A percentile compares a stretch with the other conserved stretches of the same genome.
These are phyloP conservation scores for Dactylellina drechsleri DNA, from an alignment of 2,329 filamentous ascomycete species.

Conservation along the genomic window DNA sequence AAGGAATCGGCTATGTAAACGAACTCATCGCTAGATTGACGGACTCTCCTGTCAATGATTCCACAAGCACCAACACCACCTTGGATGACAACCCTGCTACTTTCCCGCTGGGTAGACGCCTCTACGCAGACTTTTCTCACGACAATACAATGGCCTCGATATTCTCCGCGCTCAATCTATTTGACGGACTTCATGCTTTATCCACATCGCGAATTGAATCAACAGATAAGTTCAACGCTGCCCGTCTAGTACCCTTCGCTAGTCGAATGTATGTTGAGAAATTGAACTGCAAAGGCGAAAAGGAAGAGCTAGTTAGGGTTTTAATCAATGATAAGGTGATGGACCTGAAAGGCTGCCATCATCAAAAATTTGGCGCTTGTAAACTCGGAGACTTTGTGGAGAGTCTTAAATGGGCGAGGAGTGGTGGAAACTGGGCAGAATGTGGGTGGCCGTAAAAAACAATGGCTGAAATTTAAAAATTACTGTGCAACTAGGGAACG, in stretches of 20 bases:
- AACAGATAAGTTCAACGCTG: conserved; percentile 74
- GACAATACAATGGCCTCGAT: conserved; percentile 86
- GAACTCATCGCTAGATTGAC: conserved; percentile 87
- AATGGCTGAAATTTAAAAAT: too few species aligned
- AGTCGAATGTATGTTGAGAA: conserved; percentile 87
- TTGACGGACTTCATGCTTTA: conserved; percentile 71
- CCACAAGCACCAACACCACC: conserved; percentile 80
- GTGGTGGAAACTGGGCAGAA: conserved; percentile 77
- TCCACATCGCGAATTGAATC: conserved; percentile 65
- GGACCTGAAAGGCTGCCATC: conserved; percentile 74
- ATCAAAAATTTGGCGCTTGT: conserved; percentile 77
- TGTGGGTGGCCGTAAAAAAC: not conserved
- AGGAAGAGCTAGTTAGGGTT: conserved; percentile 78
- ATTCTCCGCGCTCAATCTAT: conserved; percentile 80
- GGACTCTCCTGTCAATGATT: conserved; percentile 73
- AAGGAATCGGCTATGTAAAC: conserved; percentile 87
- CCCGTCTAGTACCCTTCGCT: conserved; percentile 84
- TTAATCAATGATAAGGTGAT: conserved; percentile 86
- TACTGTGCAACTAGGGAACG: too few species aligned
- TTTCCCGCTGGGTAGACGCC: conserved; percentile 74
- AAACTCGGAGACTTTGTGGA: conserved; percentile 75
- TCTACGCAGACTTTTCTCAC: conserved; percentile 92
- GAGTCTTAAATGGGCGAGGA: conserved; percentile 77
- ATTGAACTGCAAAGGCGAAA: conserved; percentile 72
- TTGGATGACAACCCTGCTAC: conserved; percentile 74